Percentiles rank a stretch among this genome's conserved stretches.
These are phyloP conservation scores for Alternaria sp. DNA, from an alignment of 2,329 filamentous ascomycete genomes.

Conservation along the genomic window DNA sequence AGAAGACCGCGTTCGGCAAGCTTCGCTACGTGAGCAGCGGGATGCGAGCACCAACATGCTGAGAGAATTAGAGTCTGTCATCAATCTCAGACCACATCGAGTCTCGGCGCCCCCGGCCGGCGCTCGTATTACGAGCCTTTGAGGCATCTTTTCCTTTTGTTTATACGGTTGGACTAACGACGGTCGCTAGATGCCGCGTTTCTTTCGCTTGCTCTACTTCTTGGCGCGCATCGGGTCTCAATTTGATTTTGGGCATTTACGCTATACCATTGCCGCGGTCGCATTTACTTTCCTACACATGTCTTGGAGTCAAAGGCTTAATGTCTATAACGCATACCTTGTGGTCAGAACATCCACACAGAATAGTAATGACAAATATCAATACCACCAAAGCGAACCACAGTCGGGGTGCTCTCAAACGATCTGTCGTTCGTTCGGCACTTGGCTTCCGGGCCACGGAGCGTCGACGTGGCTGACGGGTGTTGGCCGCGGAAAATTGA, in stretches of 20 bases:
- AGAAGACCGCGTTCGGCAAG: conserved; percentile 81
- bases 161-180: conserved; percentile 21
- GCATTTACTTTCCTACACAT: conserved; percentile 6
- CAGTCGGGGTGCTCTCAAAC: not conserved
- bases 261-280: conserved; percentile 23
- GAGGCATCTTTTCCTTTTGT: conserved; percentile 19
- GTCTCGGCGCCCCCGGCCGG: conserved; percentile 23
- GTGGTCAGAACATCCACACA: conserved; percentile 3
- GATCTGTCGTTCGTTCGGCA: not conserved
- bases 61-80: conserved; percentile 88
- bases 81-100: conserved; percentile 53
- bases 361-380: conserved; percentile 9
- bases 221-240: conserved; percentile 5
- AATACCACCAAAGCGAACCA: not conserved
- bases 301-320: conserved; percentile 1
- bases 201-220: conserved; percentile 2
- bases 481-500: conserved; percentile 1
- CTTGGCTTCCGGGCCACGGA: not conserved
- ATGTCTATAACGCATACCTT: conserved; percentile 11
- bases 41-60: conserved; percentile 91
- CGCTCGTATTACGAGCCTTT: conserved; percentile 44
- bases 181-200: conserved; percentile 11
- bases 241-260: conserved; percentile 17
- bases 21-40: conserved; percentile 72
- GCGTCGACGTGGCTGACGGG: conserved; percentile 8